Evolutionary conservation across 805 yeast genomes (phyloP), one percentile per base, ranked within the genome.

Genomic region (Starmerella ratchasimensis): DNA sequence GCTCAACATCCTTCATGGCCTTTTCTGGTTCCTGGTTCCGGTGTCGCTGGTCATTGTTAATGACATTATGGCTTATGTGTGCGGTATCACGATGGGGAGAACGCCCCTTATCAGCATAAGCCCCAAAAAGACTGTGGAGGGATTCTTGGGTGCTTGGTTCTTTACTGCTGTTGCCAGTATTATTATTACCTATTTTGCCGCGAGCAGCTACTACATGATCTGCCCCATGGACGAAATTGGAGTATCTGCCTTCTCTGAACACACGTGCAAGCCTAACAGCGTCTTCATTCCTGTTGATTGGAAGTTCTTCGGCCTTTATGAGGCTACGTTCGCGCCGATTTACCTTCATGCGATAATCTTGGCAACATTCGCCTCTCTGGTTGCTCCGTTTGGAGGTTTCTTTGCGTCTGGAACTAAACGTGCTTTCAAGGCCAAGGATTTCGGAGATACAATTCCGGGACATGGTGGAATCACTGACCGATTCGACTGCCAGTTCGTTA

Each of bases 341-440:
- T 84, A 88, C 59, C 71, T 86, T 65, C 98, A 90, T 57, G 76
- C 93, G 1, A 69, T 83, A 41, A 69, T 77, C 30, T 63, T 88
- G 43, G 93, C 96, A 13, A 79, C 94, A 3, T 90, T 90, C 67
- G 97, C 98, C 2, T 88, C 97, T 0, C 68, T 90, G 47, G 78
- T 90, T 58, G 98, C 98, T 3, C 98, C 98, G 42, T 90, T 90
- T 56, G 98, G 98, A 38, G 98, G 98, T 1, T 90, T 90, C 59
- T 90, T 90, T 53, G 97, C 97, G 5, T 78, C 93, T 37, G 98
- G 97, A n/a, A 68, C 90, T 51, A 90, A 90, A 65, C 75, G 98
- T 61, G 83, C 97, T 11, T 86, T 90, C 63, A 81, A 88, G 54
- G 84, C 86, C 38, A 90, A 90, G 62, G 98, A 90, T 61, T 90